These are phyloP conservation scores for Aspergillus awamori DNA, from an alignment of 2,329 filamentous ascomycete species.

Conservation along the genomic window DNA sequence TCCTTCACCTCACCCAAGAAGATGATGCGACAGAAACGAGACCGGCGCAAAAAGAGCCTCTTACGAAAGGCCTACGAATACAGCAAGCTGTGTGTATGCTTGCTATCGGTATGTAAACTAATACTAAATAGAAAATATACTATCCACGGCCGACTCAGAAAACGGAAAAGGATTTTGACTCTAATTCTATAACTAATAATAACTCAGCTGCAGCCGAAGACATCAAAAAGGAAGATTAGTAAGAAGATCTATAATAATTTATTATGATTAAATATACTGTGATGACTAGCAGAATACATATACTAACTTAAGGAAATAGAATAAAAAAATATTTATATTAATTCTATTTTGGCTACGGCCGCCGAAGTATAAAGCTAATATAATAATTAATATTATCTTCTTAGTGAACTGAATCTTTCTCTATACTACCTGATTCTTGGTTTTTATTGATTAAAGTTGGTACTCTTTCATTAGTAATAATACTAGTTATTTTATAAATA, in stretches of 20 bases:
- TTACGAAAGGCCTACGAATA: neutral
- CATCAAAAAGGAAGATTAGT: neutral
- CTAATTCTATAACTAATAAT: neutral
- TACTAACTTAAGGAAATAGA: neutral
- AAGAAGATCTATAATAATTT: neutral
- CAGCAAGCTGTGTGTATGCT: constrained; percentile 7
- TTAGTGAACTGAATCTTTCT: no score
- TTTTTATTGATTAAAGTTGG: no score
- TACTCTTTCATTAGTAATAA: no score
- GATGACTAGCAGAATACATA: neutral
- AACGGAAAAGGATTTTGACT: neutral
- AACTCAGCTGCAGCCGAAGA: neutral
- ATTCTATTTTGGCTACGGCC: neutral
- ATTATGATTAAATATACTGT: neutral
- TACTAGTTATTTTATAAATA: no score
- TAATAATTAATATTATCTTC: no score
- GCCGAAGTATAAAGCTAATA: neutral
- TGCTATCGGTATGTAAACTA: no score
- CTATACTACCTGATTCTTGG: no score
- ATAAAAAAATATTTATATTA: neutral
- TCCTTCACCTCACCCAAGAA: neutral
- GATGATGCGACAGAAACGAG: constrained; percentile 3
- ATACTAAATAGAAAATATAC: no score
- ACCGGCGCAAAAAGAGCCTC: neutral
- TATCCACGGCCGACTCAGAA: neutral